phyloP scores from a whole-genome alignment of 129 eudicot genomes.

The Solidago caesia region DNA sequence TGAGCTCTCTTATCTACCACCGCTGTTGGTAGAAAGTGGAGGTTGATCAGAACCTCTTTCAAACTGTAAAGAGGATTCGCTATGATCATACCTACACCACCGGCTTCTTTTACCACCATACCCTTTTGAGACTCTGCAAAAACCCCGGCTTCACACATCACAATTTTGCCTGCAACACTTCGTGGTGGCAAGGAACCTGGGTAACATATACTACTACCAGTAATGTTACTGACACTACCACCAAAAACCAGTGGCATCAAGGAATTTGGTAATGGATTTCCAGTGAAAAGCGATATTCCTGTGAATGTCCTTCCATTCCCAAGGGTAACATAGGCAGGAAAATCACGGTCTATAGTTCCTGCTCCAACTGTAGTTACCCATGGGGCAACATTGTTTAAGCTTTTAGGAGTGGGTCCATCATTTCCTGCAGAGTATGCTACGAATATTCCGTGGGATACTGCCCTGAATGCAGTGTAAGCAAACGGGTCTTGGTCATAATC shows the following conservation, averaged over 20 bases:
- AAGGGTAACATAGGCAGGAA: conserved; percentile 44
- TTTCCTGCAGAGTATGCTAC: conserved; percentile 67
- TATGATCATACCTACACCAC: conserved; percentile 81
- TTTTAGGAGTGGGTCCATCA: conserved; percentile 43
- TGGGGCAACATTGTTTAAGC: conserved; percentile 59
- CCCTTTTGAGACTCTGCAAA: conserved; percentile 65
- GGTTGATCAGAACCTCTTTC: conserved; percentile 82
- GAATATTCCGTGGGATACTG: conserved; percentile 54
- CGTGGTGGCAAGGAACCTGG: conserved; percentile 47
- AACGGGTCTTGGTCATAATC: conserved; percentile 45
- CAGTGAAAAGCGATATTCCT: too few relatives aligned
- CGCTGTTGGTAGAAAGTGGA: conserved; percentile 63
- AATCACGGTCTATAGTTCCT: conserved; percentile 66
- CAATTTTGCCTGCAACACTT: conserved; percentile 68
- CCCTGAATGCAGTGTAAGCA: conserved; percentile 53
- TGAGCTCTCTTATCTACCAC: conserved; percentile 52
- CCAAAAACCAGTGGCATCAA: conserved; percentile 56
- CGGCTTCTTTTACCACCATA: conserved; percentile 57
- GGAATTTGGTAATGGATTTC: conserved; percentile 20
- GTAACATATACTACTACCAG: conserved; percentile 46
- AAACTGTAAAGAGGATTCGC: conserved; percentile 53
- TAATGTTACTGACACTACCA: conserved; percentile 38
- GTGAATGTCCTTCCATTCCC: too few relatives aligned
- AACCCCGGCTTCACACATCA: conserved; percentile 68
- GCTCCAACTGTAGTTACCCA: conserved; percentile 84